Conservation (phyloP, 1,284 basidiomycete species). For the Naganishia cerealis region DNA sequence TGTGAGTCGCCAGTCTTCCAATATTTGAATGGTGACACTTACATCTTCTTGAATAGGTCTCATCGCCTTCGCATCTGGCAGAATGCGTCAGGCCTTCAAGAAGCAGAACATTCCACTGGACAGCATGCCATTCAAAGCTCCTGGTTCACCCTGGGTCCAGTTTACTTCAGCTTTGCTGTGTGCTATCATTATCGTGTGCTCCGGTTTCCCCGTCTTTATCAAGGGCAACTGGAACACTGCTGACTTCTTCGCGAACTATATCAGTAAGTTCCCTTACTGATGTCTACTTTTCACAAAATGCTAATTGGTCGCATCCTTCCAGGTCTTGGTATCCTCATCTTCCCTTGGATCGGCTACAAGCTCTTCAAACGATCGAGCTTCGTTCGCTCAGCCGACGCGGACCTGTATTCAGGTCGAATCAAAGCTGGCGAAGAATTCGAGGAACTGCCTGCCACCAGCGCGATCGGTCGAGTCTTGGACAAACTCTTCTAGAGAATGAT, state of each 20-base stretch:
- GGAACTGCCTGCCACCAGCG: constrained; percentile 8
- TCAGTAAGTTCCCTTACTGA: constrained; percentile 37
- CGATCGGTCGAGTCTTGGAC: constrained; percentile 20
- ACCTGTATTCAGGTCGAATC: constrained; percentile 30
- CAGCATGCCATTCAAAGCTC: constrained; percentile 60
- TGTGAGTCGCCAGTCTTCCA: constrained; percentile 37
- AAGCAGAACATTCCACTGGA: constrained; percentile 62
- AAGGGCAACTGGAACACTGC: constrained; percentile 59
- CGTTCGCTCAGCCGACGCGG: constrained; percentile 26
- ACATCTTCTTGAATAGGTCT: constrained; percentile 6
- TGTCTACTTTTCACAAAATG: neutral
- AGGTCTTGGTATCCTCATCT: constrained; percentile 18
- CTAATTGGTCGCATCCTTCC: neutral
- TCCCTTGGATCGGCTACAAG: constrained; percentile 30
- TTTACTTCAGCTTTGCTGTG: constrained; percentile 55
- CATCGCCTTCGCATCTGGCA: constrained; percentile 62
- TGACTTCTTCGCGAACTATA: constrained; percentile 53
- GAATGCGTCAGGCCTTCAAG: constrained; percentile 58
- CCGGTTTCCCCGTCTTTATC: constrained; percentile 61
- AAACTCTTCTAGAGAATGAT: constrained; percentile 16
- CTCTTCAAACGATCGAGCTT: constrained; percentile 17
- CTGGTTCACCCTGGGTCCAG: constrained; percentile 57
- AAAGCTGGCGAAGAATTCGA: constrained; percentile 29
- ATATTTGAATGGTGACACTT: neutral
- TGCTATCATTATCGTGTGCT: constrained; percentile 27